Evolutionary conservation across 2,329 filamentous ascomycete species (phyloP).

Genomic region (Penicillium sp.): DNA sequence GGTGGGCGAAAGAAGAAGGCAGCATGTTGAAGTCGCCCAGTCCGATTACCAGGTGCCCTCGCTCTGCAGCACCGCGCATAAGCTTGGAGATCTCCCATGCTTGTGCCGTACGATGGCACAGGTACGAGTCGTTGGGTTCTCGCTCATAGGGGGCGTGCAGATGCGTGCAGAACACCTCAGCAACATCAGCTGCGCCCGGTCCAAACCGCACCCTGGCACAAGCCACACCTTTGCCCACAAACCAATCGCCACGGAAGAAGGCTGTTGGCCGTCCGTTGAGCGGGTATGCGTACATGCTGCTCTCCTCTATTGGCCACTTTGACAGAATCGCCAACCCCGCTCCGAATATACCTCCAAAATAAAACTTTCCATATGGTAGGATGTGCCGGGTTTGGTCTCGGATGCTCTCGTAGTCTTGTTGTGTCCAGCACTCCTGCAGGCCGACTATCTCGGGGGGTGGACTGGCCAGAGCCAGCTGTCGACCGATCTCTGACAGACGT

Average conservation of each 20-base stretch:
- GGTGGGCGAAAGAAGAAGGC: constrained; percentile 81
- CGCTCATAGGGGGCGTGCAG: constrained; percentile 84
- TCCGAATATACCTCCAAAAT: constrained; percentile 84
- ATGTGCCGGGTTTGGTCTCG: constrained; percentile 70
- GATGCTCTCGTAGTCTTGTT: constrained; percentile 78
- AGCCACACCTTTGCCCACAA: constrained; percentile 90
- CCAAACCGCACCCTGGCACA: constrained; percentile 77
- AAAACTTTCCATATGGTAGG: constrained; percentile 91
- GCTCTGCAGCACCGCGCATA: constrained; percentile 75
- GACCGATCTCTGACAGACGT: constrained; percentile 81
- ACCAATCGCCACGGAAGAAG: constrained; percentile 95
- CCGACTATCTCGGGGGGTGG: constrained; percentile 81
- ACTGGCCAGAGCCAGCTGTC: constrained; percentile 67
- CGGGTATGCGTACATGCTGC: constrained; percentile 81
- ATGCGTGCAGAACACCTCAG: constrained; percentile 93
- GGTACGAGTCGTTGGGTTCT: constrained; percentile 78
- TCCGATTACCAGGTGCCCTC: constrained; percentile 80
- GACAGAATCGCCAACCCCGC: constrained; percentile 86
- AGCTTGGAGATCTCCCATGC: constrained; percentile 94
- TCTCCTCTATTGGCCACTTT: constrained; percentile 89
- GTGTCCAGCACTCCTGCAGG: constrained; percentile 94
- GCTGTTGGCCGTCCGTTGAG: constrained; percentile 91
- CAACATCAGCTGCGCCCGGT: constrained; percentile 61
- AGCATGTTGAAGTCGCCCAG: constrained; percentile 97
- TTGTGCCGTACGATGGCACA: constrained; percentile 87